phyloP scores from a whole-genome alignment of 768 basidiomycete species.

The Scleroderma bovista region DNA sequence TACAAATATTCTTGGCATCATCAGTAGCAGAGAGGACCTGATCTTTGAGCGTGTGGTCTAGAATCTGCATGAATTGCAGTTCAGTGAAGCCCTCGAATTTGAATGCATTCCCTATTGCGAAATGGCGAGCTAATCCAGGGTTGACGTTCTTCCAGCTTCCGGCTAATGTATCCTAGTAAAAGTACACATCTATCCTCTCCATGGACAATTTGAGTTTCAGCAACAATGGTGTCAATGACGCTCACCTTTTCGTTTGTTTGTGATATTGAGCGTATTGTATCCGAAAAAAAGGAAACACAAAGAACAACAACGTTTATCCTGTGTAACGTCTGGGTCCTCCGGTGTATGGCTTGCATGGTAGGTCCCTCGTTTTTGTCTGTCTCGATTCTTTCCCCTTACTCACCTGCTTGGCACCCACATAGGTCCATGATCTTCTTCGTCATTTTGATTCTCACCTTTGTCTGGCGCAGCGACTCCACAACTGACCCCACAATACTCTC shows the following conservation, averaged over 20 bases:
- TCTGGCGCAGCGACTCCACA: slow-evolving; percentile 58
- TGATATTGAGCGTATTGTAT: background rate
- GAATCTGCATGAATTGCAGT: slow-evolving; percentile 43
- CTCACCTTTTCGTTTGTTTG: background rate
- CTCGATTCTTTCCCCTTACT: background rate
- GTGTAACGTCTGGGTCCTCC: slow-evolving; percentile 68
- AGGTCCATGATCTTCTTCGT: slow-evolving; percentile 69
- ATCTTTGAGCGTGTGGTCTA: slow-evolving; percentile 52
- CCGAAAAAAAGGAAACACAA: slow-evolving; percentile 49
- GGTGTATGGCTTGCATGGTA: slow-evolving; percentile 69
- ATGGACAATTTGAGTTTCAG: slow-evolving; percentile 62
- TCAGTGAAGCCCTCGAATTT: slow-evolving; percentile 59
- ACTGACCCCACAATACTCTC: slow-evolving; percentile 31
- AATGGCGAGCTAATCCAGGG: slow-evolving; percentile 59
- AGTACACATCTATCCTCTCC: slow-evolving; percentile 69
- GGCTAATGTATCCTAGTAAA: slow-evolving; percentile 49
- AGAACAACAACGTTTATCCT: slow-evolving; percentile 39
- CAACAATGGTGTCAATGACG: slow-evolving; percentile 71
- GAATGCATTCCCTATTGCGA: slow-evolving; percentile 65
- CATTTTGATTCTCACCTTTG: slow-evolving; percentile 55
- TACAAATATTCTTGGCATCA: slow-evolving; percentile 52
- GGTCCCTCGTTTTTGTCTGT: no score
- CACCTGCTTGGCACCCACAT: background rate
- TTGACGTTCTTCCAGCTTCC: slow-evolving; percentile 54
- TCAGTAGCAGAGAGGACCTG: slow-evolving; percentile 55